Percentiles rank a stretch among this genome's conserved stretches.
Evolutionary conservation across 2,329 filamentous ascomycete species (phyloP).

Genomic region (Fusarium chaquense): DNA sequence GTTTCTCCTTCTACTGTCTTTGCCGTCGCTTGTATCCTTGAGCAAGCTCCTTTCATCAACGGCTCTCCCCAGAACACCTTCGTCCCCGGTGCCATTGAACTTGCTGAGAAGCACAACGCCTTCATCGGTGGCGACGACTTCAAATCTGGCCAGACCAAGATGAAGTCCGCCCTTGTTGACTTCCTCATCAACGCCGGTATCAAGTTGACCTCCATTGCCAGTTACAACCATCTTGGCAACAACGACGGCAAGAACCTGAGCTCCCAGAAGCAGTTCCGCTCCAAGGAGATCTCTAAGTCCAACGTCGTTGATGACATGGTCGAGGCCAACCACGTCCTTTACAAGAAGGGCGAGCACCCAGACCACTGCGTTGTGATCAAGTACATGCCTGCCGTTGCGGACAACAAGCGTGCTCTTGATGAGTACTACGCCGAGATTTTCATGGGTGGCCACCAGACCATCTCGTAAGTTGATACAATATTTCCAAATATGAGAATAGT

Average conservation of each 20-base stretch:
- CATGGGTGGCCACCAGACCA: constrained; percentile 97
- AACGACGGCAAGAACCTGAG: constrained; percentile 99
- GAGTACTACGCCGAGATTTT: constrained; percentile 99
- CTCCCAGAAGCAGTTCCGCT: constrained; percentile 98
- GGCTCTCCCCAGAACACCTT: constrained; percentile 99
- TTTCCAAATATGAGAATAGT: background rate
- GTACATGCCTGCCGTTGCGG: constrained; percentile 99
- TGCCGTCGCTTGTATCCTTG: constrained; percentile 92
- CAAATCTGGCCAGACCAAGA: constrained; percentile 99
- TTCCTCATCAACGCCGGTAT: constrained; percentile 99
- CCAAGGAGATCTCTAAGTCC: constrained; percentile 99
- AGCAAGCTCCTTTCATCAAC: constrained; percentile 95
- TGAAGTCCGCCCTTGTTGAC: constrained; percentile 99
- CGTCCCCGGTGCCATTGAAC: constrained; percentile 88
- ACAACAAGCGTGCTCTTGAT: constrained; percentile 98
- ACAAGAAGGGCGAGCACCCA: constrained; percentile 92
- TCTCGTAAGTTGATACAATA: constrained; percentile 68
- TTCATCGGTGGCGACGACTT: constrained; percentile 99
- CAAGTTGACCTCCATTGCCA: constrained; percentile 97
- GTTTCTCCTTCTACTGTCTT: constrained; percentile 97
- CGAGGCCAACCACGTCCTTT: constrained; percentile 90
- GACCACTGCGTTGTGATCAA: constrained; percentile 99
- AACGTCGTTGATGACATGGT: constrained; percentile 99
- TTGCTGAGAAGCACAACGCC: constrained; percentile 86
- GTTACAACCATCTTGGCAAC: constrained; percentile 99